A percentile compares a stretch with the other conserved stretches of the same genome.
These are phyloP conservation scores for Arachnomyces sp. DNA, from an alignment of 2,329 filamentous ascomycete species.

Conservation along the genomic window DNA sequence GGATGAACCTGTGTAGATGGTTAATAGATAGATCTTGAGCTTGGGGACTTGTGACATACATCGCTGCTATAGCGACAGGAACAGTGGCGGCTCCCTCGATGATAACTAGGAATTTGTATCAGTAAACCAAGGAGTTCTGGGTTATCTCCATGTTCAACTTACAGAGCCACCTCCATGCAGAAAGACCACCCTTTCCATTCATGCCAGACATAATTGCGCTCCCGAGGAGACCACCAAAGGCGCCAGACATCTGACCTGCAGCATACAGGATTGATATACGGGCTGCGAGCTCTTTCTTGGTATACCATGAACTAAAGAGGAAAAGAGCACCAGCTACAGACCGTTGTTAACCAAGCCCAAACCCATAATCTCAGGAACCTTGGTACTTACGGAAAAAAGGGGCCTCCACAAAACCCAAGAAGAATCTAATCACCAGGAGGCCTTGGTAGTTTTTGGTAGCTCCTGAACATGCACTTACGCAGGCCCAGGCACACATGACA, in stretches of 20 bases:
- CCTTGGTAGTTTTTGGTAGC: slow-evolving; percentile 21
- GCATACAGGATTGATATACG: slow-evolving; percentile 47
- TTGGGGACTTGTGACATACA: too few species aligned
- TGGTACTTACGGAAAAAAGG: background rate
- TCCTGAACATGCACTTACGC: background rate
- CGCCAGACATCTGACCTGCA: slow-evolving; percentile 41
- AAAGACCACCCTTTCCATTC: slow-evolving; percentile 25
- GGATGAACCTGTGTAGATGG: slow-evolving; percentile 19
- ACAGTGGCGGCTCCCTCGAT: slow-evolving; percentile 32
- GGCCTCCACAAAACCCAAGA: slow-evolving; percentile 19
- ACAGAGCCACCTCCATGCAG: slow-evolving; percentile 34
- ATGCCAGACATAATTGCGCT: slow-evolving; percentile 42
- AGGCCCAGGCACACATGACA: background rate
- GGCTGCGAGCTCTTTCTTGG: slow-evolving; percentile 42
- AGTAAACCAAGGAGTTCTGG: too few species aligned
- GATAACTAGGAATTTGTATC: slow-evolving; percentile 13
- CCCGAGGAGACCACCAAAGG: slow-evolving; percentile 48
- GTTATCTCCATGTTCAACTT: too few species aligned
- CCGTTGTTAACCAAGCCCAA: too few species aligned
- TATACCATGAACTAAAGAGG: slow-evolving; percentile 47
- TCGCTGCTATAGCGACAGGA: slow-evolving; percentile 23
- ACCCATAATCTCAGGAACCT: too few species aligned
- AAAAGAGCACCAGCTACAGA: slow-evolving; percentile 35
- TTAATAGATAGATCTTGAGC: too few species aligned
- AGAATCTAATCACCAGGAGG: slow-evolving; percentile 31